Percentiles rank a stretch among this genome's conserved stretches.
Evolutionary conservation across 2,329 filamentous ascomycete species (phyloP).

Genomic region (Purpureocillium takamizusanense): DNA sequence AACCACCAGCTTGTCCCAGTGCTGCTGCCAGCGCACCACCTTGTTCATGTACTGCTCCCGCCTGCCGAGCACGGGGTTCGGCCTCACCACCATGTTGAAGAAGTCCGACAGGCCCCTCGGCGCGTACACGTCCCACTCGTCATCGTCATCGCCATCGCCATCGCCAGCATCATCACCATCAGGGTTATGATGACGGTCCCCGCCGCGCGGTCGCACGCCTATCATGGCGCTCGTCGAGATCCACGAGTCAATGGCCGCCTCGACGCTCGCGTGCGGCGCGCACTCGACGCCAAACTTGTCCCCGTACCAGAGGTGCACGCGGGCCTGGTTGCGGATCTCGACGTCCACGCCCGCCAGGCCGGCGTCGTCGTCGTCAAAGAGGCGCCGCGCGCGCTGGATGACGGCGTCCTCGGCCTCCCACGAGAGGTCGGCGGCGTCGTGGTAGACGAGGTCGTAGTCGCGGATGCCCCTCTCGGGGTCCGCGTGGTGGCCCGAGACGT

Average conservation of each 20-base stretch:
- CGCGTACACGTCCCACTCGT: conserved; percentile 23
- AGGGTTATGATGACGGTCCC: too few relatives aligned
- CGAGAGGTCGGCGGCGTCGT: conserved; percentile 21
- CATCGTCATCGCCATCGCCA: conserved; percentile 4
- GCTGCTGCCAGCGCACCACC: conserved; percentile 17
- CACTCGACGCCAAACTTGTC: conserved; percentile 20
- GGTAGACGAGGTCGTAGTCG: conserved; percentile 28
- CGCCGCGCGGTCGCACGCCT: conserved; percentile 12
- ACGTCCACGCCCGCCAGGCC: conserved; percentile 15
- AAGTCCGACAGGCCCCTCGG: conserved; percentile 25
- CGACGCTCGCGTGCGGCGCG: conserved; percentile 17
- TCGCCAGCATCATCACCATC: too few relatives aligned
- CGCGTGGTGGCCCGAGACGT: conserved; percentile 13
- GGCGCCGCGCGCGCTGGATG: conserved; percentile 17
- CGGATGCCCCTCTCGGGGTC: conserved; percentile 22
- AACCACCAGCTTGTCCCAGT: conserved; percentile 14
- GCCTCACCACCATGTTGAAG: conserved; percentile 22
- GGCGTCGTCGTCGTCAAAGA: conserved; percentile 12
- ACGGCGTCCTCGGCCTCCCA: conserved; percentile 25
- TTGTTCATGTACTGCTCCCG: conserved; percentile 20
- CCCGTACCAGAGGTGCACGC: conserved; percentile 27
- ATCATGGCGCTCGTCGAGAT: conserved; percentile 25
- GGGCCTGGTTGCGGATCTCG: conserved; percentile 28
- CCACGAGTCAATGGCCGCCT: conserved; percentile 24
- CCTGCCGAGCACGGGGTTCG: conserved; percentile 18